Evolutionary conservation across 352 stramenopile genomes (phyloP), one percentile per base, ranked within the genome.

Genomic region (Globisporangium barbulae): DNA sequence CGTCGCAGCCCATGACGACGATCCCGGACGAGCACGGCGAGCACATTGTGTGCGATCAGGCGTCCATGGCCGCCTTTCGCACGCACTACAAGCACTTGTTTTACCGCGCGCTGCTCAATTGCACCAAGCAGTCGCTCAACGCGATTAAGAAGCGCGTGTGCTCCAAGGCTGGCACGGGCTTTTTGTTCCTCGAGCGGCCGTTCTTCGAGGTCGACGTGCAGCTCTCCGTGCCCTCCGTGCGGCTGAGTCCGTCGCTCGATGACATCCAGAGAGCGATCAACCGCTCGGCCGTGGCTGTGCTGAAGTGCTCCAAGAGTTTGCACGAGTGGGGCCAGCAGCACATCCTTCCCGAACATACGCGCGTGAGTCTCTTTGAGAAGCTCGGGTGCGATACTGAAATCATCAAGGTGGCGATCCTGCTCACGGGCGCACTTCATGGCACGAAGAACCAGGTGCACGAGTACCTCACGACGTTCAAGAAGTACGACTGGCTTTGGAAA

Each of bases 401-500:
- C 53, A 92, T 96, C 62, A 94, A 95, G 55, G 81, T 96, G 25
- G 83, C 85, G 12, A 89, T 96, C 49, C 63, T 96, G 30, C 77
- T 96, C 8, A 96, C 88, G 3, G 88, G 88, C 17, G 84, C 85
- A 13, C 59, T 96, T 7, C 81, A 94, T 39, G 88, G 87, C 30
- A 95, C 87, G 12, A 91, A 91, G 62, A 93, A 94, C 47, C 82
- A 94, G 39, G 86, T 95, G 0, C 79, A 91, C 42, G 83, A 93
- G 17, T 95, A 93, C 63, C 70, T 95, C 13, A 72, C 74, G 7
- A 74, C 75, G n/a, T 96, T 96, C 54, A 90, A 89, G 58, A 89
- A 93, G 61, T 96, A 96, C 65, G 87, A 96, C 61, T 96, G 88
- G 88, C 79, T 96, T 2, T 96, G 88, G 88, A 94, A 93, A 63